Conservation (phyloP, 148 eudicot species). For the Rhododendron kiyosumense region DNA sequence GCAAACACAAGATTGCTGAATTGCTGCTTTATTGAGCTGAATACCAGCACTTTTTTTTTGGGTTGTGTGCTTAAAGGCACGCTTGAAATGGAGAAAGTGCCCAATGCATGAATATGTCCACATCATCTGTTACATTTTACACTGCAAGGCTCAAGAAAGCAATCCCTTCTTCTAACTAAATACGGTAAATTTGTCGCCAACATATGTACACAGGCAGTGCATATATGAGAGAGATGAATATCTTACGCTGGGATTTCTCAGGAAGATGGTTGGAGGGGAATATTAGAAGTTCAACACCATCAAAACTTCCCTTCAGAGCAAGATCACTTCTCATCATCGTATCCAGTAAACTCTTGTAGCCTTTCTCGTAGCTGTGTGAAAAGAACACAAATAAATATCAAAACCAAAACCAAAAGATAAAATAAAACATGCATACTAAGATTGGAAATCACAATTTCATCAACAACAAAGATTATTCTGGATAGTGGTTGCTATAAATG, state of each 20-base stretch:
- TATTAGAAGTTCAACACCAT: conserved; percentile 80
- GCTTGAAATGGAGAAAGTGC: neutral
- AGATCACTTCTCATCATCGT: conserved; percentile 76
- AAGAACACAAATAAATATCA: neutral
- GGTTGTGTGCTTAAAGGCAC: neutral
- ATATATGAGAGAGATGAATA: neutral
- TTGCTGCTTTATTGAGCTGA: conserved; percentile 1
- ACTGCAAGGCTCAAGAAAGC: neutral
- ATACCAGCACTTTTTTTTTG: neutral
- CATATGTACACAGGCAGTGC: neutral
- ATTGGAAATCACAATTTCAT: neutral
- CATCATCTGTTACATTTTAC: neutral
- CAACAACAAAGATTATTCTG: neutral
- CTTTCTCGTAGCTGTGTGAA: conserved; percentile 66
- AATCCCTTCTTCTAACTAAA: neutral
- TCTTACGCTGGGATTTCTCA: conserved; percentile 76
- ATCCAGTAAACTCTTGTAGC: conserved; percentile 70
- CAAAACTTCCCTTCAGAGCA: conserved; percentile 67
- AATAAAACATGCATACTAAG: neutral
- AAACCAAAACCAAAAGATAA: conserved; percentile 2
- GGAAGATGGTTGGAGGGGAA: conserved; percentile 88
- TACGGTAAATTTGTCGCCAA: neutral
- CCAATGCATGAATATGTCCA: neutral
- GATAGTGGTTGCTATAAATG: neutral
- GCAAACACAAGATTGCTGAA: neutral